Conservation (phyloP, 192 early-diverging fungal genomes). For the Linnemannia schmuckeri region DNA sequence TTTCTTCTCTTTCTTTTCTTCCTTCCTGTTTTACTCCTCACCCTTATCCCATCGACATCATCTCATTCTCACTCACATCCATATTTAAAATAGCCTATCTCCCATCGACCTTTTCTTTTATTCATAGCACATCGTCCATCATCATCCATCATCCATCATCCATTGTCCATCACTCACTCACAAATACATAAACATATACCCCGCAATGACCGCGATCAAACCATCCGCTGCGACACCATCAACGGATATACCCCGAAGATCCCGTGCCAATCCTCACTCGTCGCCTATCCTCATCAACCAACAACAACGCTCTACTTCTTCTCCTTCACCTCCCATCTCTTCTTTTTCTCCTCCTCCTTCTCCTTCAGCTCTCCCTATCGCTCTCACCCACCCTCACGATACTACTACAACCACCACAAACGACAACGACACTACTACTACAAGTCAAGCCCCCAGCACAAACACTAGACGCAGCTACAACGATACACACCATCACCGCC, state of each 20-base stretch:
- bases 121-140: not conserved
- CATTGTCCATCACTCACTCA: not conserved
- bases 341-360: not conserved
- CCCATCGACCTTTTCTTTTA: not conserved
- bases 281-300: not conserved
- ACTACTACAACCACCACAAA: no score
- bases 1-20: not conserved
- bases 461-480: not conserved
- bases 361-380: not conserved
- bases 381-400: not conserved
- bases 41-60: no score
- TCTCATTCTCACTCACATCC: not conserved
- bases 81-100: not conserved
- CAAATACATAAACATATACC: no score
- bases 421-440: no score
- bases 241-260: not conserved
- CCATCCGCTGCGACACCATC: not conserved
- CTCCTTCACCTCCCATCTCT: not conserved
- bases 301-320: not conserved
- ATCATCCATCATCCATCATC: no score
- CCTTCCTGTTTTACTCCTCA: not conserved
- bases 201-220: not conserved
- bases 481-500: not conserved
- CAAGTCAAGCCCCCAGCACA: no score
- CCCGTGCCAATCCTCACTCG: not conserved